Conservation (phyloP, 2,329 filamentous ascomycete genomes). For the Aspergillus sojae region DNA sequence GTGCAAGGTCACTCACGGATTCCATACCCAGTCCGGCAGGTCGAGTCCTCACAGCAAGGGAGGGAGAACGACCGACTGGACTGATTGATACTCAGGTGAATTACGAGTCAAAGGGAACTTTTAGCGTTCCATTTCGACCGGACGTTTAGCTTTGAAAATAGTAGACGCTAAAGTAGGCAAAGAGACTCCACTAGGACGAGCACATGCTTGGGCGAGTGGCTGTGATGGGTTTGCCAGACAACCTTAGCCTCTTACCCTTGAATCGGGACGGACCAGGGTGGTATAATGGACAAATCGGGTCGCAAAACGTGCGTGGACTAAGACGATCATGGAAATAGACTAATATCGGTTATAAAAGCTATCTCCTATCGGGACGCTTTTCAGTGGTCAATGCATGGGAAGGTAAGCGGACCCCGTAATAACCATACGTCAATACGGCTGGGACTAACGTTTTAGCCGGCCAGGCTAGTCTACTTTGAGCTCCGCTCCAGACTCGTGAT, state of each 20-base stretch:
- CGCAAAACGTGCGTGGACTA: background rate
- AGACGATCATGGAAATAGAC: background rate
- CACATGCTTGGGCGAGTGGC: conserved; percentile 13
- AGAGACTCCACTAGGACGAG: background rate
- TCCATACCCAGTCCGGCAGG: background rate
- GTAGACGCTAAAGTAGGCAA: background rate
- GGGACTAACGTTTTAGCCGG: background rate
- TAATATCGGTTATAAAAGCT: background rate
- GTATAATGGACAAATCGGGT: background rate
- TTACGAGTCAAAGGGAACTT: background rate
- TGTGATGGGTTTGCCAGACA: background rate
- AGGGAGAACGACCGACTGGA: too few species aligned
- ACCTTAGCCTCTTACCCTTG: background rate
- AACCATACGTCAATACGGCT: background rate
- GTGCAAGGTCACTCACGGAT: background rate
- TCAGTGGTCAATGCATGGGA: background rate
- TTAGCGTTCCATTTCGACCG: background rate
- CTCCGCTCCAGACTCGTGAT: background rate
- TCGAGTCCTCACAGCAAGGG: too few species aligned
- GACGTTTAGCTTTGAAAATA: background rate
- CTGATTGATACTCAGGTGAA: background rate
- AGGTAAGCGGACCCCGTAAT: background rate
- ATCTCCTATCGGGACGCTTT: background rate
- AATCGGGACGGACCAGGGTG: background rate
- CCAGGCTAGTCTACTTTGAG: background rate